phyloP scores from a whole-genome alignment of 805 yeast genomes.

The Ogataea chonburiensis region DNA sequence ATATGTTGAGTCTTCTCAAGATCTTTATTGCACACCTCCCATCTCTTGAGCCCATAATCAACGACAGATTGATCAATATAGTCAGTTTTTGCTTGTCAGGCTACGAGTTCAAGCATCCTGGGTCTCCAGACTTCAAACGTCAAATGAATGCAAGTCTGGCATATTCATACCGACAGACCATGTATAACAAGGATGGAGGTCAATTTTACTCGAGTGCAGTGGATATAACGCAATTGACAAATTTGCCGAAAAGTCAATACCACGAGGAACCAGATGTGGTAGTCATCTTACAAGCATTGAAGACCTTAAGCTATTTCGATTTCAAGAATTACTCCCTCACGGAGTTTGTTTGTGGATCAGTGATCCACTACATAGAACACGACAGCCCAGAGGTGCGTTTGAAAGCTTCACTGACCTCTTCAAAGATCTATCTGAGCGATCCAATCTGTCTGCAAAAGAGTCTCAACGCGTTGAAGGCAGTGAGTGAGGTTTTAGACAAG shows the following conservation, averaged over 20 bases:
- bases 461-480: constrained; percentile 75
- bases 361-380: constrained; percentile 80
- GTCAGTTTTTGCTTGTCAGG: constrained; percentile 80
- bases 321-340: constrained; percentile 75
- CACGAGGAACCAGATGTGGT: constrained; percentile 33
- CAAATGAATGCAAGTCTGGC: constrained; percentile 67
- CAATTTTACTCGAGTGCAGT: constrained; percentile 17
- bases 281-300: constrained; percentile 73
- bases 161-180: constrained; percentile 69
- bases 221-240: constrained; percentile 24
- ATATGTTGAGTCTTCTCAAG: constrained; percentile 72
- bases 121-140: constrained; percentile 68
- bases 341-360: constrained; percentile 84
- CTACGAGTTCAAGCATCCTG: constrained; percentile 76
- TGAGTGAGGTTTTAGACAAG: constrained; percentile 79
- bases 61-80: constrained; percentile 66
- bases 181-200: constrained; percentile 69
- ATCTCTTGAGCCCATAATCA: constrained; percentile 70
- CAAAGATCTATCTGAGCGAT: constrained; percentile 71
- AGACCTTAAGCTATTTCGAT: constrained; percentile 71
- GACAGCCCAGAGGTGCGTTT: constrained; percentile 76
- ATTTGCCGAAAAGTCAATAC: constrained; percentile 22
- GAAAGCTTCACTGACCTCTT: constrained; percentile 81
- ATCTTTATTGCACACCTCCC: constrained; percentile 73
- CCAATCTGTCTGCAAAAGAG: constrained; percentile 84